These are phyloP conservation scores for Colletotrichum lupini DNA, from an alignment of 2,329 filamentous ascomycete genomes.

Conservation along the genomic window DNA sequence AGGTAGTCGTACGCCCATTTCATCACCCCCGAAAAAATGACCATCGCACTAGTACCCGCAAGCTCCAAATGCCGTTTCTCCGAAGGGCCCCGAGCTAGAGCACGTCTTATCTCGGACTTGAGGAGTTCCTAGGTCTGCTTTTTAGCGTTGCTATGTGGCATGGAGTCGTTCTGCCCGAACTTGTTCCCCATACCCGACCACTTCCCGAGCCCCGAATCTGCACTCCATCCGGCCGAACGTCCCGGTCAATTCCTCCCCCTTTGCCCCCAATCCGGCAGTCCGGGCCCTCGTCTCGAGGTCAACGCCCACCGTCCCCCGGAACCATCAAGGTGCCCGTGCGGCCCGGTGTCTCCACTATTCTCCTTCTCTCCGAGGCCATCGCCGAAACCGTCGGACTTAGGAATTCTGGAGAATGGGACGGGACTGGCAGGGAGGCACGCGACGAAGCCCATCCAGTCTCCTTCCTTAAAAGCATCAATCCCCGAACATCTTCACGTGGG, in stretches of 20 bases:
- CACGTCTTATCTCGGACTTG: slow-evolving; percentile 10
- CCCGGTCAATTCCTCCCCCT: not conserved
- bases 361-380: slow-evolving; percentile 14
- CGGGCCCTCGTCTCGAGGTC: slow-evolving; percentile 23
- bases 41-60: not conserved
- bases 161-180: slow-evolving; percentile 2
- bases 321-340: not conserved
- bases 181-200: slow-evolving; percentile 16
- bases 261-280: not conserved
- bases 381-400: not conserved
- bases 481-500: not conserved
- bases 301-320: slow-evolving; percentile 5
- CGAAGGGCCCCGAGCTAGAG: slow-evolving; percentile 16
- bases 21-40: not conserved
- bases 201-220: slow-evolving; percentile 20
- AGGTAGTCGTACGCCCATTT: not conserved
- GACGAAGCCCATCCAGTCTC: not conserved
- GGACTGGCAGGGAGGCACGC: not conserved
- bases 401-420: not conserved
- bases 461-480: not conserved
- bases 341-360: slow-evolving; percentile 12
- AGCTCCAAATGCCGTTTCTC: slow-evolving; percentile 8
- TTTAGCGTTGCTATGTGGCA: not conserved
- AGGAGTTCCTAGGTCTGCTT: slow-evolving; percentile 1
- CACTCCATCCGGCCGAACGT: slow-evolving; percentile 20